Conservation (phyloP, 23 red algal genomes). For the Chondrus crispus region DNA sequence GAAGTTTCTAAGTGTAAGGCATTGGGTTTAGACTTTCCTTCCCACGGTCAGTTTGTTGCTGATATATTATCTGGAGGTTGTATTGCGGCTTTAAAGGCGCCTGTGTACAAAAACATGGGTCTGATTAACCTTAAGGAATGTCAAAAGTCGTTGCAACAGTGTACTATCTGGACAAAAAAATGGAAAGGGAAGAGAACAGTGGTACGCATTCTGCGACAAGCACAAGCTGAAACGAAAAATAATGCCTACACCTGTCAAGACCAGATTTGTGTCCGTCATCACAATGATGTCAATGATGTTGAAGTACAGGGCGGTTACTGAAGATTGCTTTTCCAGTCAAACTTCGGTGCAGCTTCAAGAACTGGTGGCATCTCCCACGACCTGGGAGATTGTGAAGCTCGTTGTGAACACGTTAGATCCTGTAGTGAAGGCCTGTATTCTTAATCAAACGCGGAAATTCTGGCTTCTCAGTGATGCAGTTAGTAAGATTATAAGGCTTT, state of each 20-base stretch:
- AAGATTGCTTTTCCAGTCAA: neutral
- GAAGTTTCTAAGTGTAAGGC: neutral
- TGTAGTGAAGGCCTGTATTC: neutral
- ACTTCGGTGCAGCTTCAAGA: neutral
- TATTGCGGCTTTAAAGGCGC: neutral
- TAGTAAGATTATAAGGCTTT: neutral
- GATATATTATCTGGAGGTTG: neutral
- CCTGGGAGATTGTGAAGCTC: neutral
- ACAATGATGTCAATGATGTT: neutral
- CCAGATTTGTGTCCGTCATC: neutral
- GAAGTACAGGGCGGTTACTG: neutral
- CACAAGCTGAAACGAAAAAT: neutral
- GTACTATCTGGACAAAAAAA: neutral
- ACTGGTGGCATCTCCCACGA: neutral
- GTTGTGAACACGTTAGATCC: neutral
- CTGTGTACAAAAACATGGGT: neutral
- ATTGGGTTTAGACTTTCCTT: neutral
- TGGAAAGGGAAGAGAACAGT: neutral
- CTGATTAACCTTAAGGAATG: neutral
- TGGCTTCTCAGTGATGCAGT: neutral
- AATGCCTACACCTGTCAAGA: neutral
- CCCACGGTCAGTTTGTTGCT: neutral
- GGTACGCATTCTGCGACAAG: neutral
- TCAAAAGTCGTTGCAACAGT: neutral
- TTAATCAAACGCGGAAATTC: neutral